Evolutionary conservation across 129 eudicot species (phyloP).

Genomic region (sunflower (Helianthus annuus)): HanXRQr2.0-SUNRISE NC_035449.2:194264113-194264612

Average conservation of each 20-base stretch:
- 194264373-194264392: constrained; percentile 25
- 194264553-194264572: background rate
- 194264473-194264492: background rate
- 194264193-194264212: constrained; percentile 36
- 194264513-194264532: background rate
- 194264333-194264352: constrained; percentile 22
- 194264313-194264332: constrained; percentile 39
- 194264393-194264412: constrained; percentile 30
- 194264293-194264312: constrained; percentile 40
- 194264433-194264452: background rate
- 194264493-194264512: background rate
- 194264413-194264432: background rate
- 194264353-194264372: constrained; percentile 13
- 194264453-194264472: background rate
- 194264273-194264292: constrained; percentile 20
- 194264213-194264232: constrained; percentile 31
- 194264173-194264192: constrained; percentile 29
- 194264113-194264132: background rate
- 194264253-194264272: constrained; percentile 34
- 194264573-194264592: background rate
- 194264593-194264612: background rate
- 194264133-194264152: background rate
- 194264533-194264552: background rate
- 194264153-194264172: background rate
- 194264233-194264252: constrained; percentile 34